Conservation (phyloP, 805 yeast species). For the Myxozyma vanderwaltii region DNA sequence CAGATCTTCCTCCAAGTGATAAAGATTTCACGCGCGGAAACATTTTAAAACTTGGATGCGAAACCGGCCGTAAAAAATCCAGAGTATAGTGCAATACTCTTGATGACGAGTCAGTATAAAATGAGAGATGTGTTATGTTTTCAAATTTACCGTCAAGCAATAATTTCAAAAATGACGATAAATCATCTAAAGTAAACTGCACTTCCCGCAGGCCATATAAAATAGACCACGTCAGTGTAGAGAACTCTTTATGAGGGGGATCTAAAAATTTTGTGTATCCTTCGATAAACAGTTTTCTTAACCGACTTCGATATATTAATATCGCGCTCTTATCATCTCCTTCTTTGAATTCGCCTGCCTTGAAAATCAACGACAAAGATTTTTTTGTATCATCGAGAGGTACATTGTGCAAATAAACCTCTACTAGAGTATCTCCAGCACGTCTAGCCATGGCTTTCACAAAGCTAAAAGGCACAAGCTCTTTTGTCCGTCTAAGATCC, state of each 20-base stretch:
- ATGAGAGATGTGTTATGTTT: not conserved
- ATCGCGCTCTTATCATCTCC: not conserved
- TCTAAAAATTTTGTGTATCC: slow-evolving; percentile 6
- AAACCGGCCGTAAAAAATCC: slow-evolving; percentile 1
- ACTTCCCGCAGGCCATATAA: slow-evolving; percentile 7
- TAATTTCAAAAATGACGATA: slow-evolving; percentile 3
- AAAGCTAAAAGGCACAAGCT: slow-evolving; percentile 1
- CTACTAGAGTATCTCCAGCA: slow-evolving; percentile 9
- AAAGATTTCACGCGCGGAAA: slow-evolving; percentile 5
- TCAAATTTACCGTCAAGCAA: slow-evolving; percentile 1
- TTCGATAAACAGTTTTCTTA: not conserved
- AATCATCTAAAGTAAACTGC: slow-evolving; percentile 6
- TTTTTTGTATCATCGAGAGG: not conserved
- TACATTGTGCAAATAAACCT: slow-evolving; percentile 6
- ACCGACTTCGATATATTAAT: not conserved
- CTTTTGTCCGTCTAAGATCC: slow-evolving; percentile 3
- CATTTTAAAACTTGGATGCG: slow-evolving; percentile 1
- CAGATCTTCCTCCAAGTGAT: slow-evolving; percentile 1
- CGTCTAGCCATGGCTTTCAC: slow-evolving; percentile 7
- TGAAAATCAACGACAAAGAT: not conserved
- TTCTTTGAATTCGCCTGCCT: not conserved
- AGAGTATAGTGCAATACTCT: not conserved
- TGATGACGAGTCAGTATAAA: slow-evolving; percentile 1
- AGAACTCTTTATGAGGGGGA: not conserved
- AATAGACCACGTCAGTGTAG: slow-evolving; percentile 6